Evolutionary conservation across 2,329 filamentous ascomycete genomes (phyloP).

Genomic region (Fusarium cicatricum): DNA sequence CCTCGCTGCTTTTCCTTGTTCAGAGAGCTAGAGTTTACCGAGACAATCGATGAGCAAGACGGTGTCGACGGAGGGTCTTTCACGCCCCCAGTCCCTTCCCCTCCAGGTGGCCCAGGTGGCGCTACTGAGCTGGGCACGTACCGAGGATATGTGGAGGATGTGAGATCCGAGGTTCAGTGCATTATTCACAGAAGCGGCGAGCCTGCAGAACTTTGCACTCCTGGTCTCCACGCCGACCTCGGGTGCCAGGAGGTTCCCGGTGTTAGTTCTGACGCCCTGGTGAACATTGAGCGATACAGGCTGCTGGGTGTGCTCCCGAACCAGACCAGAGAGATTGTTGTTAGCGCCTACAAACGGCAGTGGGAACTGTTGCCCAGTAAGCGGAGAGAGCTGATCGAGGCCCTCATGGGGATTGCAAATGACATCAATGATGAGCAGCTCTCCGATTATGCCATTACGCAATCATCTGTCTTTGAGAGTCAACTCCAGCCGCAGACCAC

Average conservation of each 20-base stretch:
- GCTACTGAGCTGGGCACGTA: conserved; percentile 51
- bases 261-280: conserved; percentile 39
- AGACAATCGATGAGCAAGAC: conserved; percentile 49
- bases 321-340: conserved; percentile 47
- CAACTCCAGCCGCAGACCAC: conserved; percentile 42
- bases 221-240: conserved; percentile 45
- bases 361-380: conserved; percentile 48
- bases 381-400: conserved; percentile 45
- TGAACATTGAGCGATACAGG: conserved; percentile 47
- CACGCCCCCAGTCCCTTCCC: conserved; percentile 47
- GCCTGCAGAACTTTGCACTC: conserved; percentile 45
- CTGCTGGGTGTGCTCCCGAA: conserved; percentile 50
- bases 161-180: conserved; percentile 58
- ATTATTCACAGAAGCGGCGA: conserved; percentile 49
- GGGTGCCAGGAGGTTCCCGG: conserved; percentile 44
- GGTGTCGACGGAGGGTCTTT: conserved; percentile 52
- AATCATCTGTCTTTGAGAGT: conserved; percentile 52
- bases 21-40: conserved; percentile 57
- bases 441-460: conserved; percentile 49
- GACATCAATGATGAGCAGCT: conserved; percentile 47
- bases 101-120: conserved; percentile 44
- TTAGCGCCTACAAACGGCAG: conserved; percentile 52
- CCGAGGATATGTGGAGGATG: conserved; percentile 59
- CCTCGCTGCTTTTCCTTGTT: conserved; percentile 59
- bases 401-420: conserved; percentile 47